A percentile compares a stretch with the other conserved stretches of the same genome.
Evolutionary conservation across 2,329 filamentous ascomycete species (phyloP).

Genomic region (Colletotrichum shisoi): DNA sequence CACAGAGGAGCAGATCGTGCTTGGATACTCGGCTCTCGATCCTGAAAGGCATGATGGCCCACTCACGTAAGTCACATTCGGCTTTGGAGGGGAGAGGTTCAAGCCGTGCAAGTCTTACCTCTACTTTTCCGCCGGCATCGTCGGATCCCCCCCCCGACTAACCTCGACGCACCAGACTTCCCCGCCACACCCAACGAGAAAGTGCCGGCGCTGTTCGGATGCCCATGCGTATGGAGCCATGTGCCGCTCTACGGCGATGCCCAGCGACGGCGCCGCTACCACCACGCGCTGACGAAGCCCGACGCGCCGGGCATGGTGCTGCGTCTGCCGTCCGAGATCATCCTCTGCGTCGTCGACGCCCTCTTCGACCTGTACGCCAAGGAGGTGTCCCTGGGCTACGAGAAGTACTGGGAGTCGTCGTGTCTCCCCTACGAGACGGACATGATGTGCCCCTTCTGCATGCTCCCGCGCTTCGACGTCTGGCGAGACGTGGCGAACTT

Average conservation of each 20-base stretch:
- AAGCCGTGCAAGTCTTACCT: background rate
- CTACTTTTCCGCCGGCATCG: too few species aligned
- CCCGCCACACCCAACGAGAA: conserved; percentile 23
- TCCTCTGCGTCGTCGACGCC: conserved; percentile 36
- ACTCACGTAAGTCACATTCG: conserved; percentile 10
- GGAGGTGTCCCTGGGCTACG: conserved; percentile 32
- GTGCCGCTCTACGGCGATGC: conserved; percentile 36
- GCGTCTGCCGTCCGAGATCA: conserved; percentile 32
- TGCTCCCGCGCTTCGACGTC: conserved; percentile 37
- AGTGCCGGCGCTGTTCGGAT: conserved; percentile 30
- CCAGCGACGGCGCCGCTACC: background rate
- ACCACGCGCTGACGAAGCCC: conserved; percentile 21
- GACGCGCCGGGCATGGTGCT: conserved; percentile 19
- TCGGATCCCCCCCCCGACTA: background rate
- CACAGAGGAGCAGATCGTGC: background rate
- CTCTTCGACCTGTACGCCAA: conserved; percentile 31
- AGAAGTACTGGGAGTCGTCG: conserved; percentile 37
- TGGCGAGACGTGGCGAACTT: conserved; percentile 36
- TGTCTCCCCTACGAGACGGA: conserved; percentile 34
- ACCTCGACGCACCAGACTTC: background rate
- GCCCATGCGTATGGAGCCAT: conserved; percentile 36
- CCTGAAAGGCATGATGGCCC: background rate
- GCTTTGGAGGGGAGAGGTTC: too few species aligned
- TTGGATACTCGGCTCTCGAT: background rate
- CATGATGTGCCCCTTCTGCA: conserved; percentile 35